Evolutionary conservation across 345 rosid genomes (phyloP), one percentile per base, ranked within the genome.

Genomic region (Salix arbutifolia): DNA sequence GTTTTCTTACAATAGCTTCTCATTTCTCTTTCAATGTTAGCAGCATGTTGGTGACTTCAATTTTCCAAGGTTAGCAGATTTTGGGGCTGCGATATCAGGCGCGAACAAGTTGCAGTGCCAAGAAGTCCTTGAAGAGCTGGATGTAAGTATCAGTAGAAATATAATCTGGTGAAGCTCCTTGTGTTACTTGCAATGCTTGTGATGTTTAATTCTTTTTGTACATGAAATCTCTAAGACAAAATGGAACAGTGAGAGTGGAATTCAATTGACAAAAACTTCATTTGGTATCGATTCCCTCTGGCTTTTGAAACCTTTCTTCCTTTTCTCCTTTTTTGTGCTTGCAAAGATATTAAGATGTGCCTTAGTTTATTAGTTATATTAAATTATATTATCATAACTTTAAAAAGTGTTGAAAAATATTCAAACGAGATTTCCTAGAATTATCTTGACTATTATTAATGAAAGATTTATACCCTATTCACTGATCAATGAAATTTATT

Each of bases 11-110:
- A 21, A 28, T 23, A 31, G 14, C 28, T n/a, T 25, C 21, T 33
- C 56, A 62, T 6, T 56, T 76, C 35, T 58, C 50, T 81, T 23
- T 72, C 69, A 69, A 68, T 68, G 40, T 77, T 44, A 90, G 82
- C 92, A 96, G 99, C 97, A 96, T 85, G 85, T 96, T 74, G 99
- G 97, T 65, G 97, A 94, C 79, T 94, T 96, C 83, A 94, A 87
- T 80, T 91, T 90, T 80, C 86, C 97, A 79, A 88, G 92, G 79
- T 83, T 92, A 78, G 98, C 99, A 35, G 99, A 96, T 90, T 96
- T 96, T 81, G 99, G 99, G 74, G 99, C 99, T 67, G 98, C 98
- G 18, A 94, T 96, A 88, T 92, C 97, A 58, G 98, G 98, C 31
- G 98, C 92, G 69, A 92, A 88, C 87, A 96, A 87, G 85, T 83